Evolutionary conservation across 805 yeast species (phyloP).

Genomic region (Yamadazyma sp.): DNA sequence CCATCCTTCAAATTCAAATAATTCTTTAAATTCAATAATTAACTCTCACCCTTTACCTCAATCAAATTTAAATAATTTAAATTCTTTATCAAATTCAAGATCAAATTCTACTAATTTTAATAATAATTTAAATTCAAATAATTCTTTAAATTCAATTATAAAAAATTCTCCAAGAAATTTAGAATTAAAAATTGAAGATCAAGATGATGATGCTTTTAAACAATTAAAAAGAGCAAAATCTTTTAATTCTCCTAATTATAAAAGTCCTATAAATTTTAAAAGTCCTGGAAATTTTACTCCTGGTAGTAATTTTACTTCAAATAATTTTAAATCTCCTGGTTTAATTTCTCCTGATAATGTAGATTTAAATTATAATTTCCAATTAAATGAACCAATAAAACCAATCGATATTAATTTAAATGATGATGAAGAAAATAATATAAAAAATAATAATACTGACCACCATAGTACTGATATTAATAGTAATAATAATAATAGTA

Average conservation of each 20-base stretch:
- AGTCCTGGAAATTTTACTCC: background rate
- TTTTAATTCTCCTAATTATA: slow-evolving; percentile 11
- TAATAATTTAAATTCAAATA: slow-evolving; percentile 19
- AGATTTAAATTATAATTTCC: too few species aligned
- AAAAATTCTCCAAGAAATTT: too few species aligned
- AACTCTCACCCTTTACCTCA: background rate
- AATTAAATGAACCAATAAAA: too few species aligned
- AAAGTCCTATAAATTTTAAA: background rate
- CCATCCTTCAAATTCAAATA: slow-evolving; percentile 1
- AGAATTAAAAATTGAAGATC: slow-evolving; percentile 36
- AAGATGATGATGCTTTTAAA: slow-evolving; percentile 42
- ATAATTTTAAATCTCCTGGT: too few species aligned
- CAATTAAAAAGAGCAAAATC: slow-evolving; percentile 38
- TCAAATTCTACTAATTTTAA: background rate
- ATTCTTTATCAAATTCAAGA: background rate
- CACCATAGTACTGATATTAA: background rate
- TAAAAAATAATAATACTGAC: too few species aligned
- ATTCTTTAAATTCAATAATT: background rate
- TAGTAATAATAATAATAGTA: background rate
- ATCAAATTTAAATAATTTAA: background rate
- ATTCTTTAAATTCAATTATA: slow-evolving; percentile 30
- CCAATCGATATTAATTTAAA: too few species aligned
- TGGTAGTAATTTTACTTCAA: too few species aligned
- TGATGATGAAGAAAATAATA: too few species aligned
- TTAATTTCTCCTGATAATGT: too few species aligned